Evolutionary conservation across 148 eudicot species (phyloP).

Genomic region (Arctostaphylos glauca): DNA sequence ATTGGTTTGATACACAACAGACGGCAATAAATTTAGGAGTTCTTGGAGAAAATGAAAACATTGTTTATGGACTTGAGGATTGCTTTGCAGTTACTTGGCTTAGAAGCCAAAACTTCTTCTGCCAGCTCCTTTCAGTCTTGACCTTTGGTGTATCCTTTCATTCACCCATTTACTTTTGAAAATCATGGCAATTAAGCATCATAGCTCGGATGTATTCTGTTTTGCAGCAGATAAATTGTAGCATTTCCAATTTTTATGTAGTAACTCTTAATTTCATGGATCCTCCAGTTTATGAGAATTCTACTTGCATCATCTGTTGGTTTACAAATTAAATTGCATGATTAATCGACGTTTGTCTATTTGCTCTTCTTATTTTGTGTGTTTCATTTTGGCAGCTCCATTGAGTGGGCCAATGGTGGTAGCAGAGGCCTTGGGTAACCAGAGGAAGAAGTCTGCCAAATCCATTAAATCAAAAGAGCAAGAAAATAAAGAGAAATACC

Average conservation of each 20-base stretch:
- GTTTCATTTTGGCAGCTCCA: conserved; percentile 55
- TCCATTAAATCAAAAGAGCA: conserved; percentile 51
- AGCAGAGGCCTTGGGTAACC: conserved; percentile 67
- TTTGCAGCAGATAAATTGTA: not conserved
- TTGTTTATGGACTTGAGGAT: not conserved
- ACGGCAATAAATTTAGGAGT: not conserved
- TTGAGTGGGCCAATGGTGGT: conserved; percentile 74
- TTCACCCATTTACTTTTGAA: not conserved
- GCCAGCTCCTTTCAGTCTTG: not conserved
- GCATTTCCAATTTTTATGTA: not conserved
- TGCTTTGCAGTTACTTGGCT: not conserved
- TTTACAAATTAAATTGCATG: not conserved
- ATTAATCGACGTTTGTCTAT: not conserved
- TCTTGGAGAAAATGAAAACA: not conserved
- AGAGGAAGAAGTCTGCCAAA: conserved; percentile 46
- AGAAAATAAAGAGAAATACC: conserved; percentile 66
- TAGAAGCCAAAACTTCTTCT: not conserved
- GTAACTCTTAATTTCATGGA: not conserved
- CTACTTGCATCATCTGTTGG: not conserved
- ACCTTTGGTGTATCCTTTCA: not conserved
- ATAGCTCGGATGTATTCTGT: not conserved
- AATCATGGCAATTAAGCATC: not conserved
- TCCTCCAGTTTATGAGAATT: not conserved
- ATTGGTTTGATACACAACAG: not conserved
- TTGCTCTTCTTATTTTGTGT: conserved; percentile 18